These are phyloP conservation scores for Bipolaris cookei DNA, from an alignment of 2,329 filamentous ascomycete species.

Conservation along the genomic window DNA sequence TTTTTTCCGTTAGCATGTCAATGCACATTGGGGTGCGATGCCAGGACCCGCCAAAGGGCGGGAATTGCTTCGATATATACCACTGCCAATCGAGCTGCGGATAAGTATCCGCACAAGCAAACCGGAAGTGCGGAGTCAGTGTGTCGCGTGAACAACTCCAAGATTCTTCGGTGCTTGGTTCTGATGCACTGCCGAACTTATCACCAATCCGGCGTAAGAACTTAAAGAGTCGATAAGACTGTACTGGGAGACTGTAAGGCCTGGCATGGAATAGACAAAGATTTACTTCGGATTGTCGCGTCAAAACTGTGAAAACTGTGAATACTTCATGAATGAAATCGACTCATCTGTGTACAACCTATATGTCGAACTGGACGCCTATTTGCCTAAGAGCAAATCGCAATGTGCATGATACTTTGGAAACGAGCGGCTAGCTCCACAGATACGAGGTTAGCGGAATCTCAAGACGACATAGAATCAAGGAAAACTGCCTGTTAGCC, in stretches of 20 bases:
- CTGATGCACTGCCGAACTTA: not conserved
- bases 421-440: too few species aligned
- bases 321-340: too few species aligned
- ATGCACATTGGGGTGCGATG: not conserved
- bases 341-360: too few species aligned
- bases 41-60: not conserved
- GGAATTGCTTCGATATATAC: not conserved
- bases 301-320: too few species aligned
- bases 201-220: not conserved
- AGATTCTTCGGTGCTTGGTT: constrained; percentile 1
- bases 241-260: not conserved
- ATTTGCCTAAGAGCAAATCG: too few species aligned
- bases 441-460: too few species aligned
- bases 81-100: not conserved
- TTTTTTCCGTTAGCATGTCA: too few species aligned
- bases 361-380: too few species aligned
- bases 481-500: too few species aligned
- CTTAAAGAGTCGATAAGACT: not conserved
- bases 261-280: not conserved
- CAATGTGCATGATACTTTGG: too few species aligned
- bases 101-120: constrained; percentile 5
- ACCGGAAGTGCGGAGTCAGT: not conserved
- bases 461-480: too few species aligned
- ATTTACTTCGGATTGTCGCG: not conserved
- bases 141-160: not conserved